A percentile compares a stretch with the other conserved stretches of the same genome.
phyloP scores from a whole-genome alignment of 345 rosid genomes.

The sweet orange (Citrus sinensis) region DVS_A1.0 CM039166.1:24515501-24516000 shows the following conservation, averaged over 20 bases:
- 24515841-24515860: constrained; percentile 74
- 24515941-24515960: constrained; percentile 69
- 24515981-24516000: constrained; percentile 61
- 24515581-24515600: constrained; percentile 74
- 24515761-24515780: constrained; percentile 74
- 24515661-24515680: constrained; percentile 78
- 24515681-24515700: constrained; percentile 73
- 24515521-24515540: constrained; percentile 92
- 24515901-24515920: constrained; percentile 73
- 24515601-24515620: constrained; percentile 81
- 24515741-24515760: constrained; percentile 72
- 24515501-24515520: constrained; percentile 93
- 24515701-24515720: constrained; percentile 60
- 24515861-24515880: constrained; percentile 59
- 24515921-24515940: constrained; percentile 81
- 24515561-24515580: constrained; percentile 84
- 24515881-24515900: constrained; percentile 94
- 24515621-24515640: constrained; percentile 77
- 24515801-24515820: constrained; percentile 66
- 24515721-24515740: constrained; percentile 77
- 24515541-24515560: constrained; percentile 85
- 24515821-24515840: constrained; percentile 64
- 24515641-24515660: constrained; percentile 77
- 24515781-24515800: constrained; percentile 86
- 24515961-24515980: constrained; percentile 68